phyloP scores from a whole-genome alignment of 2,329 filamentous ascomycete genomes.

The Catunica adiposa region DNA sequence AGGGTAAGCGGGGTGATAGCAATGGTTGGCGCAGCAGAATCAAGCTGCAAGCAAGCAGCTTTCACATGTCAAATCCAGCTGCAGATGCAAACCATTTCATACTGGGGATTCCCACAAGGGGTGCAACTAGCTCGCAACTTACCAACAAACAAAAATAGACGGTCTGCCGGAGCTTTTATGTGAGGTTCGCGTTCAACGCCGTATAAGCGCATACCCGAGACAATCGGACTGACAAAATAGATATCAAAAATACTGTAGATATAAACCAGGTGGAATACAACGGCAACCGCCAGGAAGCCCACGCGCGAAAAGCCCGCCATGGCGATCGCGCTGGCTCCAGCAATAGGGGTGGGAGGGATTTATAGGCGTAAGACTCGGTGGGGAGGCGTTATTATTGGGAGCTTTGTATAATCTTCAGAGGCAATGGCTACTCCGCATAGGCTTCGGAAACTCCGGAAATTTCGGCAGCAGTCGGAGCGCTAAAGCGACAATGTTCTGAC shows the following conservation, averaged over 20 bases:
- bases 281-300: constrained; percentile 72
- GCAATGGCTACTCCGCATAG: no score
- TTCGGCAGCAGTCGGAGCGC: no score
- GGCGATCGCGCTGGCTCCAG: not conserved
- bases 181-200: constrained; percentile 43
- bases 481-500: no score
- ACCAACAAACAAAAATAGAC: constrained; percentile 89
- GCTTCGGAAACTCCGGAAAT: no score
- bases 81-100: not conserved
- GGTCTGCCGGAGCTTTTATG: constrained; percentile 62
- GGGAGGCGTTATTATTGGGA: not conserved
- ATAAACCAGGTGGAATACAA: constrained; percentile 87
- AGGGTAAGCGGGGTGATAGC: not conserved
- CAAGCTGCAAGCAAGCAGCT: no score
- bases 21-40: not conserved
- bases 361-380: not conserved
- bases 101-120: not conserved
- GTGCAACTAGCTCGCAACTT: constrained; percentile 16
- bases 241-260: constrained; percentile 95
- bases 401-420: not conserved
- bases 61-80: not conserved
- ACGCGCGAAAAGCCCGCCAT: constrained; percentile 35
- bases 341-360: not conserved
- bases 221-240: constrained; percentile 95
- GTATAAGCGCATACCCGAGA: constrained; percentile 83